phyloP scores from a whole-genome alignment of 2,329 filamentous ascomycete species.

The Botrytis fragariae region DNA sequence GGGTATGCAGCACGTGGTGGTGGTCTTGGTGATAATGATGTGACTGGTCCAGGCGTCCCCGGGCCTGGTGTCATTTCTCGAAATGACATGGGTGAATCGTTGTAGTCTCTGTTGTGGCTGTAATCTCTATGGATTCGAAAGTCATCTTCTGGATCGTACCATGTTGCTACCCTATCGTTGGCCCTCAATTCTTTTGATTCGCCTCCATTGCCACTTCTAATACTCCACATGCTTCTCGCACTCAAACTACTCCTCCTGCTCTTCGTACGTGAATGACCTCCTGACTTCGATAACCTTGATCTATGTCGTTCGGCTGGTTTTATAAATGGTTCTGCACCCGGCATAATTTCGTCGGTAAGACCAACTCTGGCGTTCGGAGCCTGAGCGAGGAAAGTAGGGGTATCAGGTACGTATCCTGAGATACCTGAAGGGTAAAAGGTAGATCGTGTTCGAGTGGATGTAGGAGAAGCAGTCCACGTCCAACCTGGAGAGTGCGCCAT shows the following conservation, averaged over 20 bases:
- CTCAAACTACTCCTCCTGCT: slow-evolving; percentile 37
- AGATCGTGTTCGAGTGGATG: slow-evolving; percentile 25
- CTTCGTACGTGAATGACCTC: slow-evolving; percentile 34
- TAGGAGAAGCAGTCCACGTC: slow-evolving; percentile 33
- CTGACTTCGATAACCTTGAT: slow-evolving; percentile 52
- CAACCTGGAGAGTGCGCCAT: slow-evolving; percentile 28
- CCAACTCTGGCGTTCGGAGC: slow-evolving; percentile 62
- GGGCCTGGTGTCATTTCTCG: background rate
- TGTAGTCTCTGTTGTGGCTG: slow-evolving; percentile 23
- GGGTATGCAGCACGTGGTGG: slow-evolving; percentile 3
- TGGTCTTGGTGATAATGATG: slow-evolving; percentile 14
- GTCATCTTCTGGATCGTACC: slow-evolving; percentile 34
- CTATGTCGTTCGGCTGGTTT: slow-evolving; percentile 51
- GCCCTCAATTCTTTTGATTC: slow-evolving; percentile 23
- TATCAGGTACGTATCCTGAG: slow-evolving; percentile 33
- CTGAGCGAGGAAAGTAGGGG: slow-evolving; percentile 52
- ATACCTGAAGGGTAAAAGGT: slow-evolving; percentile 31
- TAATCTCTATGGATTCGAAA: slow-evolving; percentile 23
- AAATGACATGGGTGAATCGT: slow-evolving; percentile 26
- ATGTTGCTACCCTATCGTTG: slow-evolving; percentile 27
- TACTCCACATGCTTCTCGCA: slow-evolving; percentile 33
- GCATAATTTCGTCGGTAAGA: slow-evolving; percentile 59
- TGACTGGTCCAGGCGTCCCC: background rate
- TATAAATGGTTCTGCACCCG: slow-evolving; percentile 60
- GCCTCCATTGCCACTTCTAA: slow-evolving; percentile 24